Percentiles rank a stretch among this genome's conserved stretches.
Evolutionary conservation across 1,284 basidiomycete species (phyloP).

Genomic region (Puccinia novopanici): DNA sequence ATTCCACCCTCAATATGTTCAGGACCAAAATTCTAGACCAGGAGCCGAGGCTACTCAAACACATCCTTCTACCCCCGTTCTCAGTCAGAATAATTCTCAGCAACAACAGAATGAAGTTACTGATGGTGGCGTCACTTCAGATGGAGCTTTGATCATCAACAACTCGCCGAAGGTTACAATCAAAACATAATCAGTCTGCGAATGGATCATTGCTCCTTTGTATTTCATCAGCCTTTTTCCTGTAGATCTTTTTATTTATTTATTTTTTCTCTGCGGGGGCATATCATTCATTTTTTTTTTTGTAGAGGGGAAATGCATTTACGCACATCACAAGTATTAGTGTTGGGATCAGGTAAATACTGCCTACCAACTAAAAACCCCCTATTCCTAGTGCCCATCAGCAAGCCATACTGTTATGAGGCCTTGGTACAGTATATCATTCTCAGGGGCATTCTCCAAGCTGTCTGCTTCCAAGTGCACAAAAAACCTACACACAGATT

Average conservation of each 20-base stretch:
- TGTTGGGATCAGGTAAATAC: no score
- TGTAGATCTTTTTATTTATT: background rate
- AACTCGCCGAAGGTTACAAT: constrained; percentile 2
- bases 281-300: background rate
- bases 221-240: background rate
- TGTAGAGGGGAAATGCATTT: no score
- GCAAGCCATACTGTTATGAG: no score
- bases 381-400: no score
- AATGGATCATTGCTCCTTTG: background rate
- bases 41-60: background rate
- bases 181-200: constrained; percentile 15
- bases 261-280: background rate
- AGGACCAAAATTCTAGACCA: background rate
- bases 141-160: constrained; percentile 48
- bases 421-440: no score
- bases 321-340: no score
- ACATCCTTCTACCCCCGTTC: background rate
- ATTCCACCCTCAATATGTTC: background rate
- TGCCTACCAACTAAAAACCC: no score
- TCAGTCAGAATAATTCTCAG: background rate
- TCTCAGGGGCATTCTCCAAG: no score
- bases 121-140: constrained; percentile 39
- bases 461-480: no score
- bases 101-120: constrained; percentile 25
- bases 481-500: no score